These are phyloP conservation scores for Poteriospumella lacustris DNA, from an alignment of 108 stramenopile genomes.

Conservation along the genomic window DNA sequence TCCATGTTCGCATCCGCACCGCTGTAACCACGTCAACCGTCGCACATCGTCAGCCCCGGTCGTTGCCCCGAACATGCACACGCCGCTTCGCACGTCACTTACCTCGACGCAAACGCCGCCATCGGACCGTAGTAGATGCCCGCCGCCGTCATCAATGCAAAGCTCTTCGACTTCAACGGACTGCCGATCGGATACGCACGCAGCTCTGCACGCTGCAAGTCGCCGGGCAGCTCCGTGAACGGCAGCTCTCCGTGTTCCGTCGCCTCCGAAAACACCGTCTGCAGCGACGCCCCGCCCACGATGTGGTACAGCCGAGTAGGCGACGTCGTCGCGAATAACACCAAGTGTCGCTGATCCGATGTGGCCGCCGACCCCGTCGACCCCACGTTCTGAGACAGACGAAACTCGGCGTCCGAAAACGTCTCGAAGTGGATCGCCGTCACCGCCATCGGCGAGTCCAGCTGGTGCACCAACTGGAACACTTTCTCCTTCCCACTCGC, in stretches of 20 bases:
- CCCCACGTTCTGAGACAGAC: not conserved
- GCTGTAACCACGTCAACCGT: not conserved
- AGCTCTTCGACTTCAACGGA: not conserved
- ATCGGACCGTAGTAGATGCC: constrained; percentile 1
- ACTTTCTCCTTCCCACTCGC: constrained; percentile 5
- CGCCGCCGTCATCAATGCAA: constrained; percentile 6
- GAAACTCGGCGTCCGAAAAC: not conserved
- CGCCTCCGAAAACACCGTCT: not conserved
- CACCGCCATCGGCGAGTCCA: not conserved
- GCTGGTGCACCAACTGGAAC: constrained; percentile 3
- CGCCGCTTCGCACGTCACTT: too few species aligned
- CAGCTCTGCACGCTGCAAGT: not conserved
- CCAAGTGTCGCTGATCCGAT: too few species aligned
- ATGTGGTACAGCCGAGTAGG: constrained; percentile 16
- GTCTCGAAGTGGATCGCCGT: not conserved
- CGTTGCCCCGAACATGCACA: not conserved
- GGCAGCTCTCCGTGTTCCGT: not conserved
- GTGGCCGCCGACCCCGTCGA: too few species aligned
- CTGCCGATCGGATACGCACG: not conserved
- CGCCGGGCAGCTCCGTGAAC: not conserved
- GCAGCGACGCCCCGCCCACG: not conserved
- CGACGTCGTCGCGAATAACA: not conserved
- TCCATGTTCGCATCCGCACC: not conserved
- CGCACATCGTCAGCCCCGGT: not conserved
- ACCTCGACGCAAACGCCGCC: not conserved